Evolutionary conservation across 2,329 filamentous ascomycete species (phyloP).

Genomic region (Tetracladium maxilliforme): DNA sequence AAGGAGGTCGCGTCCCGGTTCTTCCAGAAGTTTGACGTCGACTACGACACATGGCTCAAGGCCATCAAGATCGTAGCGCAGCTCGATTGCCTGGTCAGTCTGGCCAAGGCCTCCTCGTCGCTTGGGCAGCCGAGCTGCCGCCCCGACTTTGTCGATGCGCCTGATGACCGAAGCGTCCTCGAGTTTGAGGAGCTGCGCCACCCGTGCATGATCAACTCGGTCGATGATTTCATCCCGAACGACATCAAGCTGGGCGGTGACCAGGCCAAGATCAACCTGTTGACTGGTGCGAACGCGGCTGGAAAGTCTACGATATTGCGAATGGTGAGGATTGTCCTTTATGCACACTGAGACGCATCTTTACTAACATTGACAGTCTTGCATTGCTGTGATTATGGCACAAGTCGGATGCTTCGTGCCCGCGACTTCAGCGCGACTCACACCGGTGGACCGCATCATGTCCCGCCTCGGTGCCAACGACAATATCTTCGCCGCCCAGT

Average conservation of each 20-base stretch:
- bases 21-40: conserved; percentile 74
- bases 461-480: conserved; percentile 93
- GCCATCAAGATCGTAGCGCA: conserved; percentile 86
- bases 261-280: conserved; percentile 68
- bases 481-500: conserved; percentile 97
- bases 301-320: conserved; percentile 93
- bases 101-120: conserved; percentile 75
- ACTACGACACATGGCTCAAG: conserved; percentile 74
- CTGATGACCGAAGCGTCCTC: conserved; percentile 71
- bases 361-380: conserved; percentile 43
- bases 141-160: conserved; percentile 75
- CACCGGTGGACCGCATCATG: conserved; percentile 95
- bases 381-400: conserved; percentile 91
- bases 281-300: conserved; percentile 93
- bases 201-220: conserved; percentile 81
- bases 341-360: conserved; percentile 1
- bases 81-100: conserved; percentile 85
- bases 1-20: conserved; percentile 76
- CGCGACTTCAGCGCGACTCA: conserved; percentile 66
- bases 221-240: conserved; percentile 93
- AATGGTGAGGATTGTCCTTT: conserved; percentile 47
- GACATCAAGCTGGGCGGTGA: conserved; percentile 77
- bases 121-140: conserved; percentile 80
- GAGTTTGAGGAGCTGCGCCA: conserved; percentile 88
- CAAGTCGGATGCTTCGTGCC: conserved; percentile 92